Evolutionary conservation across 257 asterid genomes (phyloP), one percentile per base, ranked within the genome.

Genomic region (Coffea canephora): DNA sequence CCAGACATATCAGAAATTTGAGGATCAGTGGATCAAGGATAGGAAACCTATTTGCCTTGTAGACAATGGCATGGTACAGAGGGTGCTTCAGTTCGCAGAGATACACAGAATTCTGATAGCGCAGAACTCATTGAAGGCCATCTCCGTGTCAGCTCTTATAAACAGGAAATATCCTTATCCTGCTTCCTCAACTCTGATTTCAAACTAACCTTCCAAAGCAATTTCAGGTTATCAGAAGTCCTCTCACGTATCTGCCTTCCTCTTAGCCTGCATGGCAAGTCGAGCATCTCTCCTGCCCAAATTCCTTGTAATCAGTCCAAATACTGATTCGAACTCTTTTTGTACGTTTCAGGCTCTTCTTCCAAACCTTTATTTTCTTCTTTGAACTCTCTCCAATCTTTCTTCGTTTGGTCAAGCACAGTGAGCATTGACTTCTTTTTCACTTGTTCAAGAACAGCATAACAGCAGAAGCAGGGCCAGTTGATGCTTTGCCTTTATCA

Each of bases 311-410:
- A 82, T 95, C 99, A 62, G 98, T 95, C 98, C 84, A 95, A 88
- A 87, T 95, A 95, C 79, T 95, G 94, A 80, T 95, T 92, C 18
- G 97, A 89, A 80, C 98, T 95, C 83, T 93, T 95, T 91, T 93
- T 92, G 95, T 93, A 95, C 21, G 95, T 94, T 74, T 92, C 99
- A 39, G 93, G 88, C 83, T 95, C 99, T 0, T 93, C 97, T 83
- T 92, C 99, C 87, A 93, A 54, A 79, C 98, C 99, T 87, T 76
- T 90, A 54, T 90, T 89, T 48, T 92, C 98, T 2, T 83, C 99
- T 89, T 95, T 95, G 91, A 85, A 95, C 86, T 91, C 99, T 13
- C 95, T 97, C 97, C 99, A 95, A 85, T 93, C 99, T 85, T 90
- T 92, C 89, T 92, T 95, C 19, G 99, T 90, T 92, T 95, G 93